phyloP scores from a whole-genome alignment of 306 rosid genomes.

The Comarum palustre region DNA sequence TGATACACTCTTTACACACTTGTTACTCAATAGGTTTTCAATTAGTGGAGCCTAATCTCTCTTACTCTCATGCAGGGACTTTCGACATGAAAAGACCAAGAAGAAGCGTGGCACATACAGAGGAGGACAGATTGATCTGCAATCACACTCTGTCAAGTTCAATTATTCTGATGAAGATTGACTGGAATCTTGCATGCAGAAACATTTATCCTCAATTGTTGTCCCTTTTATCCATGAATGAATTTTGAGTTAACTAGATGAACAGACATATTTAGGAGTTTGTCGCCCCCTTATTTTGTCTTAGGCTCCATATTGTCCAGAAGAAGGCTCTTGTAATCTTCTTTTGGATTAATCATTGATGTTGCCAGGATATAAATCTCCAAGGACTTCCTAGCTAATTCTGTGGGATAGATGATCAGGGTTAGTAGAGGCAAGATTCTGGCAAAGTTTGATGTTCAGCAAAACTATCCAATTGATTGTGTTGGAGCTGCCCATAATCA shows the following conservation, averaged over 20 bases:
- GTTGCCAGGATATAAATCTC: not conserved
- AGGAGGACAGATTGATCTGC: constrained; percentile 81
- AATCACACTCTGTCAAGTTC: constrained; percentile 82
- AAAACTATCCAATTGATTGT: not conserved
- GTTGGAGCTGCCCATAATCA: not conserved
- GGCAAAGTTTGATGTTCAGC: not conserved
- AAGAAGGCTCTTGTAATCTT: not conserved
- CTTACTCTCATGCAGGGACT: constrained; percentile 47
- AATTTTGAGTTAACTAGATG: not conserved
- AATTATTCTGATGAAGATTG: constrained; percentile 77
- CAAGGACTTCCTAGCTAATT: not conserved
- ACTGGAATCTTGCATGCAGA: constrained; percentile 6
- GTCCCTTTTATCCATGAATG: not conserved
- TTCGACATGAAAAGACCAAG: constrained; percentile 97
- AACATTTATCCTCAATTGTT: not conserved
- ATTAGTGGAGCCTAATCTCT: constrained; percentile 6
- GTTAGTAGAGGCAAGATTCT: not conserved
- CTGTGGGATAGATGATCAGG: not conserved
- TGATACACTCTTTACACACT: not conserved
- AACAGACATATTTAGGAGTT: not conserved
- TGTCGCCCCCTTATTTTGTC: not conserved
- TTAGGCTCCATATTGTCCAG: not conserved
- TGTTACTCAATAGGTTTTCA: not conserved
- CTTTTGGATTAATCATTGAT: not conserved
- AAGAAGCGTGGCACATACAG: constrained; percentile 90